These are phyloP conservation scores for Russula emetica DNA, from an alignment of 768 basidiomycete species.

Conservation along the genomic window DNA sequence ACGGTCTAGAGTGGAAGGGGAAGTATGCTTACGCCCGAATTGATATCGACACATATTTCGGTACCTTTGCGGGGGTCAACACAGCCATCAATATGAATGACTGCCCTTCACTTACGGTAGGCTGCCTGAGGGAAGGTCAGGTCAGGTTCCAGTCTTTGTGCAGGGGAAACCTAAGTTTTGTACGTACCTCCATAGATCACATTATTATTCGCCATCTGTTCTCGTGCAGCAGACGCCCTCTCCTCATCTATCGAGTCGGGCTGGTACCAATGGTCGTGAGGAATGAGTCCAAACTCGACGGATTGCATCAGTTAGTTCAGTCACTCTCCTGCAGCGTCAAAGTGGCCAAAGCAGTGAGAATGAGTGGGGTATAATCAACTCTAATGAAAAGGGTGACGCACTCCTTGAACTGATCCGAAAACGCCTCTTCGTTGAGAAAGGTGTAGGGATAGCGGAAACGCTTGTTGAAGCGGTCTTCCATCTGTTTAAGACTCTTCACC, in stretches of 20 bases:
- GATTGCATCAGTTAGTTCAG: constrained; percentile 56
- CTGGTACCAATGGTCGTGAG: constrained; percentile 73
- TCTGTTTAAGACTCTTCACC: constrained; percentile 48
- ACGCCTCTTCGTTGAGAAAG: constrained; percentile 80
- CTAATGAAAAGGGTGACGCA: constrained; percentile 38
- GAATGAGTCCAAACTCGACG: constrained; percentile 76
- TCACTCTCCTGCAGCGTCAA: constrained; percentile 46
- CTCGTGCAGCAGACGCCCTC: constrained; percentile 44
- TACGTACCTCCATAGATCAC: constrained; percentile 52
- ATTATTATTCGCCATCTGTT: constrained; percentile 52
- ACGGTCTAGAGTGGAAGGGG: not conserved
- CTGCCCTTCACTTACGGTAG: constrained; percentile 52
- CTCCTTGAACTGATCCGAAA: constrained; percentile 68
- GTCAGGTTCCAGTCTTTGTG: not conserved
- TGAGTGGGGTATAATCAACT: not conserved
- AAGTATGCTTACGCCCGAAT: constrained; percentile 66
- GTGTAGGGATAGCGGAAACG: constrained; percentile 72
- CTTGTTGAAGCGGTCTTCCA: constrained; percentile 59
- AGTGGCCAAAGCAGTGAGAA: constrained; percentile 26
- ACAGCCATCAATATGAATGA: not conserved
- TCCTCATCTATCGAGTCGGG: constrained; percentile 66
- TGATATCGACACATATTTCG: constrained; percentile 96
- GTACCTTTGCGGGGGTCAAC: constrained; percentile 45
- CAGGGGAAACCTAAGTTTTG: not conserved
- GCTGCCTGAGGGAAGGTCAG: constrained; percentile 46